Conservation (phyloP, 2,329 filamentous ascomycete genomes). For the Cryphonectria parasitica region DNA sequence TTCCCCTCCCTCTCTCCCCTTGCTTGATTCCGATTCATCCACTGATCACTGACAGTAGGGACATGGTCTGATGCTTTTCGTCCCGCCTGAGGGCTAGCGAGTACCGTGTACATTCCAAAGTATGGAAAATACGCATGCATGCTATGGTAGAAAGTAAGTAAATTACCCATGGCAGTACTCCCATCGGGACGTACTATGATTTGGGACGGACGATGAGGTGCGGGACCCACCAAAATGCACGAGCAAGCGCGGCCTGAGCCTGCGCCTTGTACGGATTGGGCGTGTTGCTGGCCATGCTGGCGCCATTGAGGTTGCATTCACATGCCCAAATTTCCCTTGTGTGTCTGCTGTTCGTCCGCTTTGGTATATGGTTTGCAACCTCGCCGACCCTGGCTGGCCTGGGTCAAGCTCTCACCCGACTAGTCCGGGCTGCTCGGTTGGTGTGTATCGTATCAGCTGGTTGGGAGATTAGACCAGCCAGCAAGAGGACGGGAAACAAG, state of each 20-base stretch:
- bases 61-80: background rate
- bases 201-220: background rate
- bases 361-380: background rate
- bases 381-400: background rate
- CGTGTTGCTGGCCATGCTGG: background rate
- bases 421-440: background rate
- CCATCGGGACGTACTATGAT: background rate
- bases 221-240: background rate
- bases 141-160: background rate
- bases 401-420: background rate
- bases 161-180: background rate
- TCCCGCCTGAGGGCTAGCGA: background rate
- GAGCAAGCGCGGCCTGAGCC: background rate
- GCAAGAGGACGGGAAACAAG: background rate
- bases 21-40: background rate
- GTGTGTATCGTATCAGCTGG: background rate
- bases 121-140: background rate
- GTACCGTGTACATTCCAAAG: background rate
- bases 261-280: background rate
- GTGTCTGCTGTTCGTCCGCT: background rate
- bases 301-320: constrained; percentile 4
- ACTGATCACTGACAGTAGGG: background rate
- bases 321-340: background rate
- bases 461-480: constrained; percentile 1
- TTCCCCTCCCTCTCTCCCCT: too few species aligned